These are phyloP conservation scores for Orbilia brochopaga DNA, from an alignment of 2,329 filamentous ascomycete genomes.

Conservation along the genomic window DNA sequence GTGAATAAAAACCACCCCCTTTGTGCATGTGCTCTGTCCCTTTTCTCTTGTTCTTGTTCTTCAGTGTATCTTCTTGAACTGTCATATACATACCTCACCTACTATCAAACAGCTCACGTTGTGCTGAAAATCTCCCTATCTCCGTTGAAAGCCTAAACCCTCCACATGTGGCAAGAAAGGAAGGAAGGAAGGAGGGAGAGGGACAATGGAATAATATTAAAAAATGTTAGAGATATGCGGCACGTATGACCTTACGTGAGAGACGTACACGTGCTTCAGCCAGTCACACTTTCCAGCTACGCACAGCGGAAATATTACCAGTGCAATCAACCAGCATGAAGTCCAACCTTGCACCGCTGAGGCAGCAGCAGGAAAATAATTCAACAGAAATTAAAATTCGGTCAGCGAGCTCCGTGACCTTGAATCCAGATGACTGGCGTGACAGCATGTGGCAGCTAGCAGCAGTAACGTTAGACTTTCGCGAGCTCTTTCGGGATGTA, in stretches of 20 bases:
- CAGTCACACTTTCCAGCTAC: too few species aligned
- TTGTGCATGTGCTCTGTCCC: slow-evolving; percentile 14
- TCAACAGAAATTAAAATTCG: too few species aligned
- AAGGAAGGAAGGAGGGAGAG: too few species aligned
- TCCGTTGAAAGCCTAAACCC: background rate
- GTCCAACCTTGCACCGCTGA: too few species aligned
- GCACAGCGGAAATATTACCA: too few species aligned
- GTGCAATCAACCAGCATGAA: too few species aligned
- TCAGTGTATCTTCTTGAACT: slow-evolving; percentile 22
- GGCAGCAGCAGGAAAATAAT: too few species aligned
- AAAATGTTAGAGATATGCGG: too few species aligned
- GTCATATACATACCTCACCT: slow-evolving; percentile 45
- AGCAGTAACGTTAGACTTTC: too few species aligned
- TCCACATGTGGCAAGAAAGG: slow-evolving; percentile 6
- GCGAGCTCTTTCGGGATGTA: slow-evolving; percentile 12
- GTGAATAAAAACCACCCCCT: slow-evolving; percentile 41
- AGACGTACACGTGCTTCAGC: too few species aligned
- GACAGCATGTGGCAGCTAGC: background rate
- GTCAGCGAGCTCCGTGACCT: background rate
- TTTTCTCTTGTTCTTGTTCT: slow-evolving; percentile 22
- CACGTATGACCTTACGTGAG: too few species aligned
- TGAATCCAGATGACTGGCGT: background rate
- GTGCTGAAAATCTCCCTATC: slow-evolving; percentile 8
- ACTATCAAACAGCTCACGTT: slow-evolving; percentile 42
- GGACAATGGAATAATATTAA: background rate